phyloP scores from a whole-genome alignment of 257 asterid genomes.

The Nicotiana otophora region DNA sequence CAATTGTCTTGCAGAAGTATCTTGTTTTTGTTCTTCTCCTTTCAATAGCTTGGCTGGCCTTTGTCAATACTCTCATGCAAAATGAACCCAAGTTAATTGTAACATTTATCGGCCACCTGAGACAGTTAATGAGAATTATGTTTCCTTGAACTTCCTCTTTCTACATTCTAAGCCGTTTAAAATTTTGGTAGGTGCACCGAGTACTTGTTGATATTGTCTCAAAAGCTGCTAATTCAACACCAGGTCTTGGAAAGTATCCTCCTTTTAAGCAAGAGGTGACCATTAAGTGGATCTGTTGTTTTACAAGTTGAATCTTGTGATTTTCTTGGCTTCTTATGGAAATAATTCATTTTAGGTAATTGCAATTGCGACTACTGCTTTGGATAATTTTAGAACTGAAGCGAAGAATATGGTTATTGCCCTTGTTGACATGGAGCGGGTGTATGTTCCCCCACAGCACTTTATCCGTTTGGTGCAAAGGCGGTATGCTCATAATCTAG shows the following conservation, averaged over 20 bases:
- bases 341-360: constrained; percentile 15
- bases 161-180: background rate
- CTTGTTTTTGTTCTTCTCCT: background rate
- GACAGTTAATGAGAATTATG: background rate
- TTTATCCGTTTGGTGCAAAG: constrained; percentile 56
- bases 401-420: constrained; percentile 27
- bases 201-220: constrained; percentile 84
- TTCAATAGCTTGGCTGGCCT: background rate
- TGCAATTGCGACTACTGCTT: constrained; percentile 21
- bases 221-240: constrained; percentile 90
- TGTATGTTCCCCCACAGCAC: constrained; percentile 25
- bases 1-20: background rate
- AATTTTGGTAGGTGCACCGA: constrained; percentile 69
- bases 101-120: background rate
- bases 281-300: background rate
- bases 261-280: constrained; percentile 94
- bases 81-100: background rate
- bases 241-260: constrained; percentile 98
- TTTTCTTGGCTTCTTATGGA: background rate
- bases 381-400: constrained; percentile 21
- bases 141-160: background rate
- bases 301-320: background rate
- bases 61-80: constrained; percentile 5
- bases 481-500: constrained; percentile 43
- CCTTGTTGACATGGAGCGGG: constrained; percentile 39